Base-by-base conservation (phyloP, 306 rosid species). In the Ceratonia siliqua region DNA sequence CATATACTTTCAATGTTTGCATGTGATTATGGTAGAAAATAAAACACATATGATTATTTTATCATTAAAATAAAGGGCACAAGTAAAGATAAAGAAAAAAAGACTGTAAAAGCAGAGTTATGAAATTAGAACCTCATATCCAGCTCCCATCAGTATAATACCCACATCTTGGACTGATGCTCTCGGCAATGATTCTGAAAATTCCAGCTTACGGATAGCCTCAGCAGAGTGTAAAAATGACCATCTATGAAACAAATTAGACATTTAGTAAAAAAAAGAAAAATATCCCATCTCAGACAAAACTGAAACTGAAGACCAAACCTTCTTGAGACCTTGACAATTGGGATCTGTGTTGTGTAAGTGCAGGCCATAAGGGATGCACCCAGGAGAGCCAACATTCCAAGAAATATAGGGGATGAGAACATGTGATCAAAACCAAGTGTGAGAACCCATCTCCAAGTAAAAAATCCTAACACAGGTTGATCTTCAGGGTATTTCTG, bases 371-470 rank as follows among this genome's bases (percentile, higher is more conserved):
- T 86, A 32, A 94, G 91, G 46, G 98, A 94, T 66, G 92, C 87
- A 18, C 88, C 97, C 28, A 94, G 85, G 62, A 94, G 95, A 81
- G 73, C 82, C 85, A 91, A 80, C 65, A 87, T 72, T 43, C 81
- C 87, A 75, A 94, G 91, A 76, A 91, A 91, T 80, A 90, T 35
- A 64, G 96, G 91, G 27, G 97, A 87, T 2, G 97, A 74, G 87
- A 25, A 91, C 95, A 94, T 90, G 86, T 91, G 98, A 77, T 94
- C 98, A 86, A 94, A 90, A 35, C 98, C 98, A 73, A 90, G 91
- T 22, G 94, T 68, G 43, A 94, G 94, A 77, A 91, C 77, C 98
- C 98, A 94, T 91, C 92, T 91, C 98, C 97, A 91, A 56, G 91
- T 88, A 70, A 94, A 88, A 80, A 94, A 83, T 77, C 99, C 99